Conservation (phyloP, 495 filamentous ascomycete species). For the Neurospora africana region DNA sequence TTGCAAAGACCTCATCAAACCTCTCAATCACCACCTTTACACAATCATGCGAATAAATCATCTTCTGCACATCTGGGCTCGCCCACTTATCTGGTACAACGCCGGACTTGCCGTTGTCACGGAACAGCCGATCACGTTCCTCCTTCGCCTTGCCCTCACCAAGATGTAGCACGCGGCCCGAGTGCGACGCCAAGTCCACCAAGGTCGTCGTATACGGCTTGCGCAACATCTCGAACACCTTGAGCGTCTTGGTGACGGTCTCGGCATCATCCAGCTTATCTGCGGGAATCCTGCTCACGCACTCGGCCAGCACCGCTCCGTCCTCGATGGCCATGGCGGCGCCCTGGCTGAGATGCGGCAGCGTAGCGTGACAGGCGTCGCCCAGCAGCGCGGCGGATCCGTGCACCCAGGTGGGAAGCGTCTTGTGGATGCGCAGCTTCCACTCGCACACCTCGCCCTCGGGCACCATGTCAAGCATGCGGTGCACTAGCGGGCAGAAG, state of each 20-base stretch:
- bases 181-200: slow-evolving; percentile 59
- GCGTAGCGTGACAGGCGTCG: slow-evolving; percentile 70
- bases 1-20: slow-evolving; percentile 49
- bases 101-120: slow-evolving; percentile 45
- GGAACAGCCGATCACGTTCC: slow-evolving; percentile 64
- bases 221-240: slow-evolving; percentile 60
- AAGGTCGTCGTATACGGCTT: slow-evolving; percentile 60
- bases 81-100: slow-evolving; percentile 72
- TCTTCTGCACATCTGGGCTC: slow-evolving; percentile 59
- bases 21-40: slow-evolving; percentile 47
- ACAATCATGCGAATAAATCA: slow-evolving; percentile 66
- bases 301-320: slow-evolving; percentile 58
- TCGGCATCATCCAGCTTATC: slow-evolving; percentile 35
- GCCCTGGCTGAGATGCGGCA: slow-evolving; percentile 70
- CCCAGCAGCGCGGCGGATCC: slow-evolving; percentile 60
- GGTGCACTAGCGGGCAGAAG: slow-evolving; percentile 61
- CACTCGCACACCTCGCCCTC: slow-evolving; percentile 76
- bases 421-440: slow-evolving; percentile 62
- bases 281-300: slow-evolving; percentile 44
- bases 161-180: slow-evolving; percentile 58
- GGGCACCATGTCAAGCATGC: slow-evolving; percentile 67
- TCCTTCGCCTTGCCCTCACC: slow-evolving; percentile 66
- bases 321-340: slow-evolving; percentile 82
- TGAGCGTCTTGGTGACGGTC: slow-evolving; percentile 52
- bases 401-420: slow-evolving; percentile 59